Percentiles rank a stretch among this genome's conserved stretches.
Evolutionary conservation across 116 monocot genomes (phyloP).

Genomic region (Dioscorea cayenensis): DNA sequence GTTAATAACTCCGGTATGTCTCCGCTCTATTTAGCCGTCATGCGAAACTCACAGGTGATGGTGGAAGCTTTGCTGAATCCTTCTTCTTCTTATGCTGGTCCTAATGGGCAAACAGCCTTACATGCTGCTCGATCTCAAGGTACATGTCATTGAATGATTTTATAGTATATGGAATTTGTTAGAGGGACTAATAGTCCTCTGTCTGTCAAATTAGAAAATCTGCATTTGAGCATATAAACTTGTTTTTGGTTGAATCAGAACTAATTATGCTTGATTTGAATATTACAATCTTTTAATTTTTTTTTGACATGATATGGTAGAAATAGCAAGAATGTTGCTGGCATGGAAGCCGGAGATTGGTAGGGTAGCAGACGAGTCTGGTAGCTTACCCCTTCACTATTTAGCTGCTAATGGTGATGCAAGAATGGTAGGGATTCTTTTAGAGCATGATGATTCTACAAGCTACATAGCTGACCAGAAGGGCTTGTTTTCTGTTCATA

Average conservation of each 20-base stretch:
- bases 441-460: not conserved
- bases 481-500: not conserved
- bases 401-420: not conserved
- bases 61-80: slow-evolving; percentile 5
- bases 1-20: slow-evolving; percentile 12
- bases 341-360: not conserved
- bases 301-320: not conserved
- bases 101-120: slow-evolving; percentile 19
- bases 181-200: no score
- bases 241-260: no score
- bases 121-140: slow-evolving; percentile 28
- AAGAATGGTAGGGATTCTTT: not conserved
- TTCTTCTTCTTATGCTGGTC: slow-evolving; percentile 2
- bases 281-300: no score
- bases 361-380: not conserved
- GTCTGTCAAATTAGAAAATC: no score
- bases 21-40: slow-evolving; percentile 24
- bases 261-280: no score
- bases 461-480: not conserved
- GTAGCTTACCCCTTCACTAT: not conserved
- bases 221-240: no score
- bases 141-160: not conserved
- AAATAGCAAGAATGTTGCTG: not conserved
- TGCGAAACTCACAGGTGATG: slow-evolving; percentile 10
- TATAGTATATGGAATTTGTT: no score